Evolutionary conservation across 352 stramenopile species (phyloP), one percentile per base, ranked within the genome.

Genomic region (Pythium dissimile): DNA sequence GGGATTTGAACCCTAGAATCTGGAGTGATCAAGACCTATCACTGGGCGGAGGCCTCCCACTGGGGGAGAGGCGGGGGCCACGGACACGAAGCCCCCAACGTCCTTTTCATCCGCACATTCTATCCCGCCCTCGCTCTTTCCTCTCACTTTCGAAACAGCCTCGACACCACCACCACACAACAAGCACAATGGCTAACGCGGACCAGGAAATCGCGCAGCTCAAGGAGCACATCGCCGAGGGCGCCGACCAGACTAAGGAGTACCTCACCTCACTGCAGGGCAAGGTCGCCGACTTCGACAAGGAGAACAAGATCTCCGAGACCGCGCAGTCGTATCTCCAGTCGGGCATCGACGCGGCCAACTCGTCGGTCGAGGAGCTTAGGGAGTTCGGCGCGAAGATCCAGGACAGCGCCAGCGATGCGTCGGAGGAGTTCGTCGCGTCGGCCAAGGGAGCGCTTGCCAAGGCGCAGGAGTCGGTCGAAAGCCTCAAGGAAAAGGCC

Each of bases 161-260:
- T 31, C 45, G 20, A 44, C 45, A 55, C 55, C 38, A 23, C 46
- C 18, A 15, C 58, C 20, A 41, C 26, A 12, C 44, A 23, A 51
- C 64, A 86, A 87, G 69, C 75, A 73, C 54, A 86, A 90, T 41
- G 34, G 34, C 49, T 63, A 86, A 38, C 39, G 39, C 61, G 39
- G 28, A 63, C n/a, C 39, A 65, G 49, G 66, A 86, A 38, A 62
- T 89, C 28, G 65, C 80, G 50, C 81, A 86, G 67, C 69, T 90
- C 31, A 76, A 88, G 64, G 59, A 77, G 59, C 77, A 86, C 67
- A 85, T 90, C 56, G 63, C 82, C 39, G 73, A 86, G 58, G 75
- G 81, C 53, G 67, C 80, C 15, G 71, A 88, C 51, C 78, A 89
- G 66, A 88, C 81, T 62, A 88, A 87, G 69, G 77, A 75, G 62